Conservation (phyloP, 345 rosid genomes). For the Lepidium africanum region DNA sequence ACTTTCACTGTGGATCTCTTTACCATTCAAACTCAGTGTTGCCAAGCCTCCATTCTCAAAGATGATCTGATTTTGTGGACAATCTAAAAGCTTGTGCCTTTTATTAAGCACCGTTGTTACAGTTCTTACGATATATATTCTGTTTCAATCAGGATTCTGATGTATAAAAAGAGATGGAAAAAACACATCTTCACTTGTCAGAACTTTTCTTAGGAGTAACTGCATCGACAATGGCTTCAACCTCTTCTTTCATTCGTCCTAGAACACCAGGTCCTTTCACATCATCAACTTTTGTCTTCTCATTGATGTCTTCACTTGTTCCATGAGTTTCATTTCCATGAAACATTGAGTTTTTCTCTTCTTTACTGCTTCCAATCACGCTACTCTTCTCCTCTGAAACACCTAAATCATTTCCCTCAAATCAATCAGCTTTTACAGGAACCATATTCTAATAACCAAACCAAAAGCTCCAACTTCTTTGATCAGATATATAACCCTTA, state of each 20-base stretch:
- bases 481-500: not conserved
- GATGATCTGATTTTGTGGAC: not conserved
- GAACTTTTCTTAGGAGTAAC: slow-evolving; percentile 31
- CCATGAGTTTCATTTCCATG: slow-evolving; percentile 47
- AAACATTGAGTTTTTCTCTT: slow-evolving; percentile 28
- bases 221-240: slow-evolving; percentile 40
- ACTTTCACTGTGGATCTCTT: too few relatives aligned
- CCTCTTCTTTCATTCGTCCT: slow-evolving; percentile 41
- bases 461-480: not conserved
- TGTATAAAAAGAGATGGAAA: not conserved
- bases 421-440: not conserved
- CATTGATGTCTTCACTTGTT: slow-evolving; percentile 45
- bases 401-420: not conserved
- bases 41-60: not conserved
- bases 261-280: slow-evolving; percentile 49
- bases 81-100: not conserved
- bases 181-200: not conserved
- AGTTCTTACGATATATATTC: not conserved
- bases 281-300: slow-evolving; percentile 33
- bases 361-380: slow-evolving; percentile 35
- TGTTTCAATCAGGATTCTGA: not conserved
- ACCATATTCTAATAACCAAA: not conserved
- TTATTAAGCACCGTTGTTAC: slow-evolving; percentile 1
- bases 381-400: slow-evolving; percentile 28
- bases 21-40: not conserved